Conservation (phyloP, 495 filamentous ascomycete species). For the Aspergillus leporis region DNA sequence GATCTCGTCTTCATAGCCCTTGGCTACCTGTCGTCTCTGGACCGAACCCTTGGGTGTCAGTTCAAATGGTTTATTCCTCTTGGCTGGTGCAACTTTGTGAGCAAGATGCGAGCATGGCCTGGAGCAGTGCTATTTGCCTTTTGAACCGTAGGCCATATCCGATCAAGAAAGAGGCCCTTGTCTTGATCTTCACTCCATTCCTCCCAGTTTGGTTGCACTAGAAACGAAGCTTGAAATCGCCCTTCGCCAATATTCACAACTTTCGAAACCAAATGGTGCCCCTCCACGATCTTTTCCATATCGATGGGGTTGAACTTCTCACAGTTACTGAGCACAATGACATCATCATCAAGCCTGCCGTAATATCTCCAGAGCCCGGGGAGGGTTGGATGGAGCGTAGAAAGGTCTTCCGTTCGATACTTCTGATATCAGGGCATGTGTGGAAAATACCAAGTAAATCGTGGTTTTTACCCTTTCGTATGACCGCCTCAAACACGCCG, state of each 20-base stretch:
- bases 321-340: conserved; percentile 44
- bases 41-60: conserved; percentile 11
- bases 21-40: conserved; percentile 1
- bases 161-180: conserved; percentile 12
- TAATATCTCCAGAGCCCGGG: conserved; percentile 32
- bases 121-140: conserved; percentile 42
- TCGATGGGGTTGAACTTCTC: conserved; percentile 45
- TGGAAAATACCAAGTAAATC: conserved; percentile 7
- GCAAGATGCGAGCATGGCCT: conserved; percentile 34
- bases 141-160: conserved; percentile 44
- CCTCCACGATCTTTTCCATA: conserved; percentile 34
- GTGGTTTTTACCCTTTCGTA: background rate
- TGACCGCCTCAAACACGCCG: conserved; percentile 15
- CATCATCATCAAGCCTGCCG: conserved; percentile 44
- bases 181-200: conserved; percentile 29
- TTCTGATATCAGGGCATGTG: conserved; percentile 43
- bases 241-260: conserved; percentile 39
- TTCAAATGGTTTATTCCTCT: conserved; percentile 3
- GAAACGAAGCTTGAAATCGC: conserved; percentile 34
- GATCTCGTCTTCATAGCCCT: background rate
- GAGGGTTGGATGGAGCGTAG: conserved; percentile 37
- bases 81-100: conserved; percentile 7
- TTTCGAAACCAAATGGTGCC: conserved; percentile 25
- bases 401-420: conserved; percentile 61
- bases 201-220: conserved; percentile 33